Evolutionary conservation across 305 asterid species (phyloP), one percentile per base, ranked within the genome.

Genomic region (Rubia peregrina): DNA sequence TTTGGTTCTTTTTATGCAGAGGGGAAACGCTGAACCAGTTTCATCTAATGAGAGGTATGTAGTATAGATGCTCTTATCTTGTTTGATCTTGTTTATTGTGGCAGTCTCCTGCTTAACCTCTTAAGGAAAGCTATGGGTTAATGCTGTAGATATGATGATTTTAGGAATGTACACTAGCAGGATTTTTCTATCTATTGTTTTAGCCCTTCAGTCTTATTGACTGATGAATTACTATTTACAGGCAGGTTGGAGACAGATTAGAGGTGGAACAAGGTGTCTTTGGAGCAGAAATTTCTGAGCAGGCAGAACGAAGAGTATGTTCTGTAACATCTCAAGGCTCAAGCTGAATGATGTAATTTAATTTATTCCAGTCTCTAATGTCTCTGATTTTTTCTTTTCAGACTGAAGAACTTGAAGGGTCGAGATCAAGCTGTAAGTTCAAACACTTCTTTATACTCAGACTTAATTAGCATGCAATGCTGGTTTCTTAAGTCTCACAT

Each of bases 371-470:
- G 51, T 67, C 51, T 9, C 17, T 26, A 41, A 70, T 41, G 22
- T 68, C 60, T 68, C 60, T 69, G 70, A 53, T 43, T 75, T 22
- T 76, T 73, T 13, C 14, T 48, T 78, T 84, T 79, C 90, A 90
- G 97, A 76, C 48, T 26, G 64, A 51, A 73, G 87, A 79, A 75
- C 76, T 75, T 81, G 86, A 70, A 75, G 82, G 79, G 68, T 70
- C 89, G 69, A 83, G 75, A 73, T 71, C 70, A 66, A 83, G 78
- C 72, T 22, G 97, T 91, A 81, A 85, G 95, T 87, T 71, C 60
- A 71, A 30, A 38, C 33, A 21, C 53, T 68, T 68, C 19, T 61
- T 67, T 17, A 59, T 67, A 33, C 26, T 73, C 13, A 24, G 49
- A 55, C 57, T 73, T 67, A 33, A 73, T 44, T 61, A 53, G 49